Evolutionary conservation across 1,139 yeast genomes (phyloP).

Genomic region (Saccharomyces hybrid): DNA sequence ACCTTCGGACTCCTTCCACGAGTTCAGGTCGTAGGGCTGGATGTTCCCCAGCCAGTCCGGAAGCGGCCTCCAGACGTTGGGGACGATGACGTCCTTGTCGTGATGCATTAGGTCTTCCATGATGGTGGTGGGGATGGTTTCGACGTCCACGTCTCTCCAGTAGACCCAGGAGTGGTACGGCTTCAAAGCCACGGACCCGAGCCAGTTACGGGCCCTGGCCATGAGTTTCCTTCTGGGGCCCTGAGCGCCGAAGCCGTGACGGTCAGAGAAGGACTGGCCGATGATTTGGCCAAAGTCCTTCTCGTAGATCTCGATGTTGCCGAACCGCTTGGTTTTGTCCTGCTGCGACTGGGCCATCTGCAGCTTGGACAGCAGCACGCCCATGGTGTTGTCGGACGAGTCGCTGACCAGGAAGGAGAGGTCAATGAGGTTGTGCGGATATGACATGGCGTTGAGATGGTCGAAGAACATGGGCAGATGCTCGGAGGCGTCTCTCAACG

Average conservation of each 20-base stretch:
- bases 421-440: conserved; percentile 61
- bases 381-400: conserved; percentile 51
- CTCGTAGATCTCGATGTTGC: conserved; percentile 54
- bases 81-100: conserved; percentile 75
- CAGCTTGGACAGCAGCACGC: conserved; percentile 39
- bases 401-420: conserved; percentile 62
- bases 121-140: conserved; percentile 71
- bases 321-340: conserved; percentile 36
- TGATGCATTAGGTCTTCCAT: conserved; percentile 71
- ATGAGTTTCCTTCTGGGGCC: conserved; percentile 76
- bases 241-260: conserved; percentile 70
- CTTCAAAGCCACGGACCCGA: conserved; percentile 64
- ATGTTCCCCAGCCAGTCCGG: conserved; percentile 70
- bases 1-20: conserved; percentile 77
- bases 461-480: conserved; percentile 60
- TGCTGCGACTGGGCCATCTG: conserved; percentile 44
- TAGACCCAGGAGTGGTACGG: conserved; percentile 92
- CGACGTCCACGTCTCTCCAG: conserved; percentile 91
- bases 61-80: conserved; percentile 86
- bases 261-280: conserved; percentile 56
- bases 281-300: conserved; percentile 66
- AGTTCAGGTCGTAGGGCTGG: conserved; percentile 80
- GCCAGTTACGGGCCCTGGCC: conserved; percentile 91
- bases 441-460: conserved; percentile 51
- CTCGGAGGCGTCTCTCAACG: conserved; percentile 61